These are phyloP conservation scores for Pichia sorboxylosa DNA, from an alignment of 1,139 yeast species.

Conservation along the genomic window DNA sequence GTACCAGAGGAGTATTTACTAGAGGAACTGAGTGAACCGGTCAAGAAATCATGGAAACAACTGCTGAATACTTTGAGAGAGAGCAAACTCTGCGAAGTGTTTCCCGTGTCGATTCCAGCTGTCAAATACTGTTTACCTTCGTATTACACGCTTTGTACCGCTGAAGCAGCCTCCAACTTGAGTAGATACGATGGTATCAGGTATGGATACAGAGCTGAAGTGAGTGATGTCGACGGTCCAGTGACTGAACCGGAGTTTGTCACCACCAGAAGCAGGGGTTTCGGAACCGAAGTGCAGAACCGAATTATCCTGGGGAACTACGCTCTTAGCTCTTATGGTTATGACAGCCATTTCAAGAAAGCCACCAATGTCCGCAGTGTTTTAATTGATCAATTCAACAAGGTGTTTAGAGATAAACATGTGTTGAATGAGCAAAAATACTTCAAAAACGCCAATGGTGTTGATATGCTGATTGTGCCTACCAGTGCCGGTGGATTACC, in stretches of 20 bases:
- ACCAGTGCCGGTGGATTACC: conserved; percentile 38
- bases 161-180: conserved; percentile 89
- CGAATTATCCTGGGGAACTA: conserved; percentile 80
- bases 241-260: conserved; percentile 29
- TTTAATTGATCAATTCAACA: conserved; percentile 55
- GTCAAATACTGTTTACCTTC: conserved; percentile 62
- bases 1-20: conserved; percentile 57
- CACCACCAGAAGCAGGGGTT: conserved; percentile 49
- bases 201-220: conserved; percentile 46
- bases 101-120: conserved; percentile 58
- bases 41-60: conserved; percentile 35
- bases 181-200: conserved; percentile 85
- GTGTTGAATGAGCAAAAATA: conserved; percentile 22
- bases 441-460: conserved; percentile 23
- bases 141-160: conserved; percentile 79
- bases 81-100: conserved; percentile 41
- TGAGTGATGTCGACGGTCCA: conserved; percentile 15
- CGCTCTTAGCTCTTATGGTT: conserved; percentile 63
- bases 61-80: conserved; percentile 33
- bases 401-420: conserved; percentile 45
- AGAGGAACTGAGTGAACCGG: conserved; percentile 38
- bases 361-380: conserved; percentile 60
- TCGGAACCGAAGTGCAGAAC: conserved; percentile 76
- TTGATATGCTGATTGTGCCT: conserved; percentile 69
- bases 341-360: conserved; percentile 64